These are phyloP conservation scores for Penicillium goetzii DNA, from an alignment of 495 filamentous ascomycete genomes.

Conservation along the genomic window DNA sequence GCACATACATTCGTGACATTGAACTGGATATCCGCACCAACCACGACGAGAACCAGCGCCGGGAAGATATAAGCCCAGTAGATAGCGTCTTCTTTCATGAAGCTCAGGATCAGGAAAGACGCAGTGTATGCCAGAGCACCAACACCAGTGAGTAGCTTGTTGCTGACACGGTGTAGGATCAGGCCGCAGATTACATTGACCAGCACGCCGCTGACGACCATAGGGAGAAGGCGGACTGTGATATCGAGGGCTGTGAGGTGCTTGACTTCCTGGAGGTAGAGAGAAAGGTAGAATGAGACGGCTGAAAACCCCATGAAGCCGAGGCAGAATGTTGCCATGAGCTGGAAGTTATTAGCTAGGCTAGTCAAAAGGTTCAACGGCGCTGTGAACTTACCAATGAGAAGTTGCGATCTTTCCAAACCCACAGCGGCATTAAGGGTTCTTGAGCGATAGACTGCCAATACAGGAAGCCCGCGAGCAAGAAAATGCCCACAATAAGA, in stretches of 20 bases:
- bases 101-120: slow-evolving; percentile 58
- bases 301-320: slow-evolving; percentile 45
- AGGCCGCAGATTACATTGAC: slow-evolving; percentile 60
- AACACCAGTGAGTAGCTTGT: slow-evolving; percentile 50
- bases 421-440: slow-evolving; percentile 43
- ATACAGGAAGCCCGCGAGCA: slow-evolving; percentile 61
- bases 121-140: slow-evolving; percentile 49
- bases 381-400: slow-evolving; percentile 29
- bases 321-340: slow-evolving; percentile 39
- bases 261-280: slow-evolving; percentile 52
- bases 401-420: slow-evolving; percentile 47
- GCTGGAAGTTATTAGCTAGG: slow-evolving; percentile 20
- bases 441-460: slow-evolving; percentile 58
- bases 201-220: slow-evolving; percentile 53
- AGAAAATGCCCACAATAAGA: slow-evolving; percentile 62
- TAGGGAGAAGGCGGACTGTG: slow-evolving; percentile 59
- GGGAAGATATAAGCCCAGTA: slow-evolving; percentile 65
- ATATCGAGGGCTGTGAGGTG: slow-evolving; percentile 47
- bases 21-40: slow-evolving; percentile 63
- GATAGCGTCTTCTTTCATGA: slow-evolving; percentile 44
- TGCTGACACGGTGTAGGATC: slow-evolving; percentile 56
- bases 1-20: slow-evolving; percentile 56
- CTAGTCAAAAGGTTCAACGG: not conserved
- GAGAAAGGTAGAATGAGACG: slow-evolving; percentile 41
- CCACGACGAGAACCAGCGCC: slow-evolving; percentile 52